phyloP scores from a whole-genome alignment of 2,329 filamentous ascomycete genomes.

The Paraphoma sp. region DNA sequence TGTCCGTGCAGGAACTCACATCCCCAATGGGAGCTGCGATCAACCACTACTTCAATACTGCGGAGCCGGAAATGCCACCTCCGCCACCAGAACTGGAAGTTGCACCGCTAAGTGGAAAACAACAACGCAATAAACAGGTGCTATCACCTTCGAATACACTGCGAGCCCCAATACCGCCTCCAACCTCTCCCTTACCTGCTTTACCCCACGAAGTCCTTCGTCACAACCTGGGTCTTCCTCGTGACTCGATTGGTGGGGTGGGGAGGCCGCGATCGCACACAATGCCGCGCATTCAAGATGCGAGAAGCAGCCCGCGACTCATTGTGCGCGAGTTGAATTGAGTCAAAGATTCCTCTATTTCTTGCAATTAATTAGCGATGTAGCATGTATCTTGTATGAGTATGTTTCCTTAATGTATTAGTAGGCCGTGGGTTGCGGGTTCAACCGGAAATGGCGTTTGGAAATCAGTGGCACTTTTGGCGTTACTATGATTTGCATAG shows the following conservation, averaged over 20 bases:
- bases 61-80: not conserved
- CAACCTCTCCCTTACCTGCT: not conserved
- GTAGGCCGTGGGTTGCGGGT: not conserved
- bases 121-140: slow-evolving; percentile 22
- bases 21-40: slow-evolving; percentile 23
- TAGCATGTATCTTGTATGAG: not conserved
- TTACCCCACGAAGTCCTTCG: not conserved
- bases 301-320: not conserved
- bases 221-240: not conserved
- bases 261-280: not conserved
- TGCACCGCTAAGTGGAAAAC: slow-evolving; percentile 14
- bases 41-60: slow-evolving; percentile 15
- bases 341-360: not conserved
- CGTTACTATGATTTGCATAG: too few relatives aligned
- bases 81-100: not conserved
- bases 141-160: slow-evolving; percentile 22
- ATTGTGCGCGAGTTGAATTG: not conserved
- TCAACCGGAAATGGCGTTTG: too few relatives aligned
- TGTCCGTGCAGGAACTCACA: slow-evolving; percentile 11
- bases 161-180: not conserved
- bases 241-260: not conserved
- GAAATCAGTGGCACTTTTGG: too few relatives aligned
- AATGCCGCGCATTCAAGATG: not conserved
- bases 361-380: not conserved
- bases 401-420: not conserved